Percentiles rank a stretch among this genome's conserved stretches.
Evolutionary conservation across 768 basidiomycete species (phyloP).

Genomic region (Collybia sordida): DNA sequence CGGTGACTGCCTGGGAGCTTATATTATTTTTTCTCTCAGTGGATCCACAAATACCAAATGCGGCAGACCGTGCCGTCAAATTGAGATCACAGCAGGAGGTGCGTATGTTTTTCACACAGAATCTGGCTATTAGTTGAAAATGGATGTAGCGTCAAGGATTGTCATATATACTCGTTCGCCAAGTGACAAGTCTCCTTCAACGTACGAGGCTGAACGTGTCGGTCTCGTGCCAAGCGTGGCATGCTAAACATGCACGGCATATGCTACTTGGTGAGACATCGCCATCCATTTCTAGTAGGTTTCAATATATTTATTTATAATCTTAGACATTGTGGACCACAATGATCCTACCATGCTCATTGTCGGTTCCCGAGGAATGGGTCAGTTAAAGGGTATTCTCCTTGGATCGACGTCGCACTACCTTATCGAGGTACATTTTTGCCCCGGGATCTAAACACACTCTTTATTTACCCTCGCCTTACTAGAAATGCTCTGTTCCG

Average conservation of each 20-base stretch:
- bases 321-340: constrained; percentile 78
- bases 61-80: constrained; percentile 75
- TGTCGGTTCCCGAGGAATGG: constrained; percentile 90
- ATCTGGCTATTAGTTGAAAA: constrained; percentile 5
- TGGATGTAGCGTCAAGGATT: constrained; percentile 75
- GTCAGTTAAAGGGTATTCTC: constrained; percentile 87
- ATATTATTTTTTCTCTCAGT: constrained; percentile 36
- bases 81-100: constrained; percentile 92
- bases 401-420: constrained; percentile 96
- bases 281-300: background rate
- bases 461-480: background rate
- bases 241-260: constrained; percentile 92
- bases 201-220: constrained; percentile 87
- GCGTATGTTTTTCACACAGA: constrained; percentile 12
- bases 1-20: background rate
- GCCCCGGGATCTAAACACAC: background rate
- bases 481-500: constrained; percentile 86
- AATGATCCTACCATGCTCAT: constrained; percentile 89
- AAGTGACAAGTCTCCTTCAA: constrained; percentile 86
- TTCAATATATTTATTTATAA: background rate
- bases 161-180: constrained; percentile 85
- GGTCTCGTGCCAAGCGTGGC: constrained; percentile 92
- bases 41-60: constrained; percentile 67
- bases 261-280: constrained; percentile 82
- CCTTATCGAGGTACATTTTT: constrained; percentile 65